Evolutionary conservation across 208 protist species (phyloP).

Genomic region (Leptomonas pyrrhocoris): DNA sequence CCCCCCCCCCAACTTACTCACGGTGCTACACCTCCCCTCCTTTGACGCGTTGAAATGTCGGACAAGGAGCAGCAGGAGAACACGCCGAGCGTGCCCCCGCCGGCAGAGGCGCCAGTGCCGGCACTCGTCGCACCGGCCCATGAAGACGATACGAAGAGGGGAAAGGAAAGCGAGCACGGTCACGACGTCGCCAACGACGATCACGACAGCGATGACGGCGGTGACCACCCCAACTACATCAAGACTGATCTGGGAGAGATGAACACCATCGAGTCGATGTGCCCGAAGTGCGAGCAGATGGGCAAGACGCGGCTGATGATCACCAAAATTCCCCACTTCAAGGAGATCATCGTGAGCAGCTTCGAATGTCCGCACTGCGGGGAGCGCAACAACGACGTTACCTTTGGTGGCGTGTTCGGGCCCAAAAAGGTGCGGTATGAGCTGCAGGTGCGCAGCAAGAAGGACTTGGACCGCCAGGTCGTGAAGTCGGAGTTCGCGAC

Average conservation of each 20-base stretch:
- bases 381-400: constrained; percentile 90
- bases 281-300: constrained; percentile 82
- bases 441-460: constrained; percentile 76
- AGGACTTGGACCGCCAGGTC: constrained; percentile 93
- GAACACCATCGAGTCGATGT: constrained; percentile 90
- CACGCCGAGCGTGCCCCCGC: background rate
- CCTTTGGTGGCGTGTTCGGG: constrained; percentile 86
- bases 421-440: constrained; percentile 85
- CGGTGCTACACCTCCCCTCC: no score
- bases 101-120: background rate
- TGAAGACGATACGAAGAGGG: background rate
- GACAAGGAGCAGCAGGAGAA: constrained; percentile 3
- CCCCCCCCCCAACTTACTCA: no score
- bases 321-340: constrained; percentile 92
- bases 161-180: background rate
- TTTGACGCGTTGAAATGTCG: background rate
- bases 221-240: constrained; percentile 50
- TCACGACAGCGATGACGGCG: constrained; percentile 9
- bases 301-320: constrained; percentile 92
- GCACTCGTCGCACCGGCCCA: background rate
- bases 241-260: constrained; percentile 87
- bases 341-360: constrained; percentile 91
- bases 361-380: constrained; percentile 91
- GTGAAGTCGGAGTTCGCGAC: constrained; percentile 94
- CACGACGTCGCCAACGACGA: constrained; percentile 6